A percentile compares a stretch with the other conserved stretches of the same genome.
These are phyloP conservation scores for Allomyces macrogynus DNA, from an alignment of 192 early-diverging fungal genomes.

Conservation along the genomic window DNA sequence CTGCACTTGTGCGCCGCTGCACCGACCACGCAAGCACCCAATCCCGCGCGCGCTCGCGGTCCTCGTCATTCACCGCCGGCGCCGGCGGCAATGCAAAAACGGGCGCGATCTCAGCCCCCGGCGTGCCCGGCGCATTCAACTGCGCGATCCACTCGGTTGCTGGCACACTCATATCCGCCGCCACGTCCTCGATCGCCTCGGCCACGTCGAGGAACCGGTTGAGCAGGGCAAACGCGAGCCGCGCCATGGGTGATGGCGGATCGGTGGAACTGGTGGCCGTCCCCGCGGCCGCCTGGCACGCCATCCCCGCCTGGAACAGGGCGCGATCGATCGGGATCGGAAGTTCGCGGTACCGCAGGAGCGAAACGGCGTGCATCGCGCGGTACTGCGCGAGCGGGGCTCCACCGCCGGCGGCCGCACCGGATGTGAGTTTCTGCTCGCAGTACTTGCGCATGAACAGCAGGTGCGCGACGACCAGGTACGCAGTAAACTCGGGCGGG, in stretches of 20 bases:
- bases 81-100: background rate
- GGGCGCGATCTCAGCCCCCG: background rate
- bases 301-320: constrained; percentile 31
- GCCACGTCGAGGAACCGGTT: constrained; percentile 36
- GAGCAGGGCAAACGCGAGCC: constrained; percentile 44
- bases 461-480: constrained; percentile 26
- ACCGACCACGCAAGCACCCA: constrained; percentile 43
- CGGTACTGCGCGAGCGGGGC: constrained; percentile 25
- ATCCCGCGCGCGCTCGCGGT: constrained; percentile 36
- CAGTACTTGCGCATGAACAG: constrained; percentile 27
- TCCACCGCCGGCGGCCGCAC: constrained; percentile 12
- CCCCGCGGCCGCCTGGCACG: constrained; percentile 16
- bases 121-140: too few species aligned
- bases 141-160: too few species aligned
- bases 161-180: background rate
- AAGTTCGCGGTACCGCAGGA: constrained; percentile 27
- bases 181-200: constrained; percentile 34
- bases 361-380: constrained; percentile 28
- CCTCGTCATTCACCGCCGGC: constrained; percentile 16
- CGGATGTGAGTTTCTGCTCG: background rate
- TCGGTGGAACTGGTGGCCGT: constrained; percentile 1
- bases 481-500: constrained; percentile 15
- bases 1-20: constrained; percentile 28
- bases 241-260: constrained; percentile 29
- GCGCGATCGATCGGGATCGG: constrained; percentile 26